These are phyloP conservation scores for Lasiosphaeria miniovina DNA, from an alignment of 495 filamentous ascomycete species.

Conservation along the genomic window DNA sequence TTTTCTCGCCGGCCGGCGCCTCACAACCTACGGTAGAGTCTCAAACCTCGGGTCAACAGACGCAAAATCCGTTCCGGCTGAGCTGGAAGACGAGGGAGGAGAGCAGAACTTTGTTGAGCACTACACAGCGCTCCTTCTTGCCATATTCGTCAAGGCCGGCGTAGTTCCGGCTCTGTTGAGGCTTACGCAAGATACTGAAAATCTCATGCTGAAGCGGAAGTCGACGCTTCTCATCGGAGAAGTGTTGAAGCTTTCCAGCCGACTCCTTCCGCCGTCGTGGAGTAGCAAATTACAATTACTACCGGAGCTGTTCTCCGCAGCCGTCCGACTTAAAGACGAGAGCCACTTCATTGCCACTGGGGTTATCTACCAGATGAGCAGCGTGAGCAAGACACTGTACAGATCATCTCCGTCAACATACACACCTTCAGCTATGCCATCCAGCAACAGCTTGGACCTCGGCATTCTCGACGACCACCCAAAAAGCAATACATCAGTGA, in stretches of 20 bases:
- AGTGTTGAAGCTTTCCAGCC: constrained; percentile 81
- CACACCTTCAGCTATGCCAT: constrained; percentile 34
- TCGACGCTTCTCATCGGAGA: constrained; percentile 87
- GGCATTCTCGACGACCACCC: constrained; percentile 56
- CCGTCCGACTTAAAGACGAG: constrained; percentile 64
- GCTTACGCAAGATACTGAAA: constrained; percentile 66
- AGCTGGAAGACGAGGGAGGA: constrained; percentile 61
- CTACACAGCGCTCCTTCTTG: constrained; percentile 85
- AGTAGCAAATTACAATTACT: constrained; percentile 81
- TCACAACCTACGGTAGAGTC: constrained; percentile 93
- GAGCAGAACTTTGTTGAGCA: constrained; percentile 86
- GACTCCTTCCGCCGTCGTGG: constrained; percentile 72
- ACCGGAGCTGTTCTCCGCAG: constrained; percentile 74
- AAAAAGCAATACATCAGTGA: constrained; percentile 66
- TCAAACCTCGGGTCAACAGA: constrained; percentile 69
- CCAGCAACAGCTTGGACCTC: constrained; percentile 39
- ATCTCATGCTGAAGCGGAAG: constrained; percentile 77
- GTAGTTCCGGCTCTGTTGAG: constrained; percentile 74
- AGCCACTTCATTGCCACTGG: constrained; percentile 76
- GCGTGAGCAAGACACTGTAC: constrained; percentile 89
- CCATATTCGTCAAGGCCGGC: constrained; percentile 78
- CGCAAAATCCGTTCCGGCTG: constrained; percentile 44
- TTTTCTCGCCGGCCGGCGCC: constrained; percentile 84
- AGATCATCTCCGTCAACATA: constrained; percentile 58
- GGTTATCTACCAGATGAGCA: constrained; percentile 95